These are phyloP conservation scores for Moesziomyces sp. DNA, from an alignment of 1,284 basidiomycete species.

Conservation along the genomic window DNA sequence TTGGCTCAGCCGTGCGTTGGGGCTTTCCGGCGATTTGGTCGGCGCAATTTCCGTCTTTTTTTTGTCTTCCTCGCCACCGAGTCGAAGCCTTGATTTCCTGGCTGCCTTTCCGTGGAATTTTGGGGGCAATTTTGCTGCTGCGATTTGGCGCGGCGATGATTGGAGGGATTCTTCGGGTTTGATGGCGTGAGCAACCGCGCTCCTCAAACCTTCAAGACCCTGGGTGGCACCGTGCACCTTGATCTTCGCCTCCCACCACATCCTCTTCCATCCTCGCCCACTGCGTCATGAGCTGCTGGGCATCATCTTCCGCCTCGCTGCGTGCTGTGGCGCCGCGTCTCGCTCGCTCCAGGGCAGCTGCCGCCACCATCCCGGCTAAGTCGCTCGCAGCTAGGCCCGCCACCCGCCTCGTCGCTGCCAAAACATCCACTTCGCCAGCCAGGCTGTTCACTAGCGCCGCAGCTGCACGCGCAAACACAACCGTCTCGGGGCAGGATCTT, in stretches of 20 bases:
- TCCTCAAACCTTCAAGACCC: too few species aligned
- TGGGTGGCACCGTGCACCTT: not conserved
- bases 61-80: too few species aligned
- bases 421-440: constrained; percentile 10
- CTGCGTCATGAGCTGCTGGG: constrained; percentile 26
- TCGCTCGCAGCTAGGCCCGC: constrained; percentile 7
- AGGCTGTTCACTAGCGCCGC: constrained; percentile 3
- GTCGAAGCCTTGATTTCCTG: too few species aligned
- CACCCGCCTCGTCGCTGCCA: not conserved
- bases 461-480: not conserved
- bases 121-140: too few species aligned
- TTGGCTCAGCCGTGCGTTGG: too few species aligned
- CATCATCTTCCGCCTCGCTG: constrained; percentile 18
- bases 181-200: constrained; percentile 2
- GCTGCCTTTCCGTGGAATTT: too few species aligned
- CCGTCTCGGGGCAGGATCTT: constrained; percentile 38
- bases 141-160: too few species aligned
- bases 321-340: constrained; percentile 25
- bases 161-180: not conserved
- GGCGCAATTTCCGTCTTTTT: too few species aligned
- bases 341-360: constrained; percentile 12
- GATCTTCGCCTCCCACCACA: not conserved
- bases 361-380: constrained; percentile 6
- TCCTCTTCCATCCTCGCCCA: constrained; percentile 1
- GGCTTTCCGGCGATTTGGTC: too few species aligned